phyloP scores from a whole-genome alignment of 2,329 filamentous ascomycete genomes.

The Fusarium pseudonygamai region DNA sequence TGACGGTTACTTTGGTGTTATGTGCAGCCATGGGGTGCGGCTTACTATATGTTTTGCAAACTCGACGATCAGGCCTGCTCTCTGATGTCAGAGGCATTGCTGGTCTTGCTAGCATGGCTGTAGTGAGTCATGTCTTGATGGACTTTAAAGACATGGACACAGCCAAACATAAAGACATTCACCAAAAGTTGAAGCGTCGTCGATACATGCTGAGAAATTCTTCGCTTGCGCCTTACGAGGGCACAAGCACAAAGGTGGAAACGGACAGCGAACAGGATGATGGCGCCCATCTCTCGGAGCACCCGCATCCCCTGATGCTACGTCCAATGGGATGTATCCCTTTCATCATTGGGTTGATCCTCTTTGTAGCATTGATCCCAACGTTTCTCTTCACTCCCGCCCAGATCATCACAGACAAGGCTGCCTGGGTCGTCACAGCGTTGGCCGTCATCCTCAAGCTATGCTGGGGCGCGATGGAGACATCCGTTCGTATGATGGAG shows the following conservation, averaged over 20 bases:
- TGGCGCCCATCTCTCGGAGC: slow-evolving; percentile 61
- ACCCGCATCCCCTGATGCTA: slow-evolving; percentile 76
- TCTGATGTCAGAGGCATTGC: slow-evolving; percentile 78
- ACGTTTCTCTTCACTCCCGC: slow-evolving; percentile 68
- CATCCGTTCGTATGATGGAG: slow-evolving; percentile 76
- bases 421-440: slow-evolving; percentile 72
- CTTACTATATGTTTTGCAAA: slow-evolving; percentile 69
- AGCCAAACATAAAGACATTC: slow-evolving; percentile 72
- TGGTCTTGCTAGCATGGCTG: slow-evolving; percentile 79
- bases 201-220: slow-evolving; percentile 77
- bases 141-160: slow-evolving; percentile 79
- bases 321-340: slow-evolving; percentile 67
- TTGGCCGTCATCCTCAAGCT: slow-evolving; percentile 74
- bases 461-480: slow-evolving; percentile 74
- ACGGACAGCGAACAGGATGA: slow-evolving; percentile 58
- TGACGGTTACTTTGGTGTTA: slow-evolving; percentile 65
- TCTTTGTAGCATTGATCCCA: slow-evolving; percentile 68
- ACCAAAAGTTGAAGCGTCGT: slow-evolving; percentile 70
- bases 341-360: slow-evolving; percentile 66
- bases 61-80: slow-evolving; percentile 71
- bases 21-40: slow-evolving; percentile 67
- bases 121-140: slow-evolving; percentile 75
- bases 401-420: slow-evolving; percentile 65
- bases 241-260: slow-evolving; percentile 52
- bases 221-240: slow-evolving; percentile 72